Percentiles rank a stretch among this genome's conserved stretches.
Evolutionary conservation across 2,329 filamentous ascomycete genomes (phyloP).

Genomic region (Fusarium chlamydosporum): DNA sequence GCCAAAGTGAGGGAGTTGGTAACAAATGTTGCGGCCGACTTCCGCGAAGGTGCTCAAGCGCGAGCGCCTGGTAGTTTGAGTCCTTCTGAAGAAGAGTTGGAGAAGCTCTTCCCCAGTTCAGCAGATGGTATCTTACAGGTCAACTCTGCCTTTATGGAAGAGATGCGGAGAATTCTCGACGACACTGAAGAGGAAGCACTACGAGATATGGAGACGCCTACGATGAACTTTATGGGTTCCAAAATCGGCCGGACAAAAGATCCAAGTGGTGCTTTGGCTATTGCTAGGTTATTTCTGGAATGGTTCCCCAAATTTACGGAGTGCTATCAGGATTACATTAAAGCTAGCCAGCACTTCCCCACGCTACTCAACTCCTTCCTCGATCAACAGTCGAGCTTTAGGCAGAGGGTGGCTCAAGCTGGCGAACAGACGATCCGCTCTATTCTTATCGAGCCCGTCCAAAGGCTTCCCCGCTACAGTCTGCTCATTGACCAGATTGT

Average conservation of each 20-base stretch:
- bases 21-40: conserved; percentile 83
- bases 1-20: conserved; percentile 88
- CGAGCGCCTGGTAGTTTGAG: conserved; percentile 74
- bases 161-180: conserved; percentile 82
- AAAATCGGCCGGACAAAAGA: conserved; percentile 71
- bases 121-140: conserved; percentile 84
- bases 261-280: conserved; percentile 80
- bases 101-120: conserved; percentile 84
- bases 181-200: conserved; percentile 86
- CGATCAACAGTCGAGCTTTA: conserved; percentile 85
- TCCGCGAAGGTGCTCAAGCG: conserved; percentile 76
- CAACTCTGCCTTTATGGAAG: conserved; percentile 84
- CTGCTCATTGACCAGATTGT: conserved; percentile 97
- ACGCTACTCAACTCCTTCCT: conserved; percentile 84
- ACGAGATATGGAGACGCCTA: conserved; percentile 77
- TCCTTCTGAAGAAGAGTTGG: conserved; percentile 78
- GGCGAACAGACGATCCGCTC: conserved; percentile 94
- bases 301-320: conserved; percentile 95
- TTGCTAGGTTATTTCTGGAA: conserved; percentile 85
- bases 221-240: conserved; percentile 59
- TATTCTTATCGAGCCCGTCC: conserved; percentile 94
- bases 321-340: conserved; percentile 94
- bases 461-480: conserved; percentile 93
- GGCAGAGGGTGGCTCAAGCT: conserved; percentile 81
- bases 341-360: conserved; percentile 88